Evolutionary conservation across 1,139 yeast species (phyloP).

Genomic region (Saccharomyces hybrid): DNA sequence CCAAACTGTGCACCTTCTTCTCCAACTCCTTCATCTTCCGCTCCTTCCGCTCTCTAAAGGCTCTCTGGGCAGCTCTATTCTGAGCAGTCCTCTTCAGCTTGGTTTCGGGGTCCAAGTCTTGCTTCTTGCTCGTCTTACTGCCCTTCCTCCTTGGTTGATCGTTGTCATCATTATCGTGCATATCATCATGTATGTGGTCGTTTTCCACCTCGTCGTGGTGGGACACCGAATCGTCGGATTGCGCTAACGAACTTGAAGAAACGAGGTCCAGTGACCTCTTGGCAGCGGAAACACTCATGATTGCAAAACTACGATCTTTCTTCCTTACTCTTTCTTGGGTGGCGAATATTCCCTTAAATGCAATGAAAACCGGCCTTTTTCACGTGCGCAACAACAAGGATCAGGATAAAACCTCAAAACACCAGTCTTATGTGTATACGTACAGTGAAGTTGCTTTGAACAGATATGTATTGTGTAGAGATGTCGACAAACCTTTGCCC

Average conservation of each 20-base stretch:
- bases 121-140: constrained; percentile 39
- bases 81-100: constrained; percentile 85
- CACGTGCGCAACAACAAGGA: not conserved
- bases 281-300: constrained; percentile 12
- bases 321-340: not conserved
- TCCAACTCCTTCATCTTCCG: constrained; percentile 81
- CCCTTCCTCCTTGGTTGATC: constrained; percentile 37
- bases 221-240: not conserved
- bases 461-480: not conserved
- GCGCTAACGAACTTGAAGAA: constrained; percentile 3
- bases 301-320: not conserved
- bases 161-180: not conserved
- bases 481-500: not conserved
- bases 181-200: not conserved
- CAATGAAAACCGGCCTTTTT: not conserved
- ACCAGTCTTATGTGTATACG: not conserved
- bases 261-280: constrained; percentile 14
- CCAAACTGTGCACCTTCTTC: constrained; percentile 63
- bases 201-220: not conserved
- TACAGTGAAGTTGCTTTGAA: not conserved
- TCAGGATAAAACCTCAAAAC: not conserved
- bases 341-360: not conserved
- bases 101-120: constrained; percentile 59
- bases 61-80: constrained; percentile 95
- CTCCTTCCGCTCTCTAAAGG: constrained; percentile 92